Conservation (phyloP, 768 basidiomycete species). For the Psilocybe cyanescens region DNA sequence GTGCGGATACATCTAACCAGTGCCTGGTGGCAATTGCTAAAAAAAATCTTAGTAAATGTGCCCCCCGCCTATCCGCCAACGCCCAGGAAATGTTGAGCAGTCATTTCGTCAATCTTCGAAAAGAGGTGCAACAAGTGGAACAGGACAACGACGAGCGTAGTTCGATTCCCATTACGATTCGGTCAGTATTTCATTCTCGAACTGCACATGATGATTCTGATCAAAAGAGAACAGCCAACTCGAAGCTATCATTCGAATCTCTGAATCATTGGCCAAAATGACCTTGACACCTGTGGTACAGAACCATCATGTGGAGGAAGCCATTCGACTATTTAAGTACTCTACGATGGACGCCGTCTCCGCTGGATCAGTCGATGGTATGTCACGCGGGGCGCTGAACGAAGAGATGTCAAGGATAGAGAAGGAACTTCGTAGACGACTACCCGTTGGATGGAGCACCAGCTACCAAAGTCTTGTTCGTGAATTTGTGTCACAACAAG, state of each 20-base stretch:
- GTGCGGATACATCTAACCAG: conserved; percentile 38
- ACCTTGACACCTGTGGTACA: conserved; percentile 86
- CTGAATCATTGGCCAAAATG: conserved; percentile 94
- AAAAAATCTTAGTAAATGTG: conserved; percentile 77
- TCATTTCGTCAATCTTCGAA: conserved; percentile 91
- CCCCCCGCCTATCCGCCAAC: conserved; percentile 90
- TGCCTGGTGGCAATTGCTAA: background rate
- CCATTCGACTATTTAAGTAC: conserved; percentile 96
- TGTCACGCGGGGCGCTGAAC: conserved; percentile 89
- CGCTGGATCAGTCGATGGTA: conserved; percentile 90
- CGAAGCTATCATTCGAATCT: conserved; percentile 98
- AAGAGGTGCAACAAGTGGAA: conserved; percentile 95
- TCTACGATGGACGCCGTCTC: conserved; percentile 99
- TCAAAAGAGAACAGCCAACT: conserved; percentile 62
- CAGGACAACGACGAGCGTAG: conserved; percentile 96
- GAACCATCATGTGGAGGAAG: conserved; percentile 95
- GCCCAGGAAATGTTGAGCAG: conserved; percentile 96
- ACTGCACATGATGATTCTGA: background rate
- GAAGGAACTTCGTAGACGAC: conserved; percentile 77
- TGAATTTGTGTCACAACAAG: conserved; percentile 94
- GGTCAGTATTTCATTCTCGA: conserved; percentile 52
- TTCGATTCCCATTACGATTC: conserved; percentile 97
- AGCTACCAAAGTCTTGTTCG: conserved; percentile 92
- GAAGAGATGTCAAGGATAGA: conserved; percentile 93
- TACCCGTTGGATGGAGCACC: conserved; percentile 96